Conservation (phyloP, 192 early-diverging fungal species). For the Lobosporangium transversale region DNA sequence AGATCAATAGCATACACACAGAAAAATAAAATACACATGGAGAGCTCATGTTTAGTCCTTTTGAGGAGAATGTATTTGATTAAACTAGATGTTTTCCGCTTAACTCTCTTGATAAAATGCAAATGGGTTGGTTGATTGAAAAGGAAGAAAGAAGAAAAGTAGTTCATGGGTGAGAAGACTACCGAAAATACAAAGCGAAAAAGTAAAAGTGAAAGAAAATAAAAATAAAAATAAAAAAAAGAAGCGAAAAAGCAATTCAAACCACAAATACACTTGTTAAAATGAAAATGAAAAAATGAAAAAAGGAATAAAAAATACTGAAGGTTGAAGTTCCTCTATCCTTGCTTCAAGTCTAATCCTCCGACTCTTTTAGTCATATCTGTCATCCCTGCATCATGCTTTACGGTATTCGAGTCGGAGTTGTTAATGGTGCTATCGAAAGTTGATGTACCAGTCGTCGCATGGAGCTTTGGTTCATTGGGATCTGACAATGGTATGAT, state of each 20-base stretch:
- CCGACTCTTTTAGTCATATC: conserved; percentile 7
- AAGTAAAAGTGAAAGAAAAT: not conserved
- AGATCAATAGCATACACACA: not conserved
- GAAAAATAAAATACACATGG: too few species aligned
- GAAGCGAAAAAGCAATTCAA: not conserved
- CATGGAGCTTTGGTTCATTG: not conserved
- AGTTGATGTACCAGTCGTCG: too few species aligned
- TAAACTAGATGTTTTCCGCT: too few species aligned
- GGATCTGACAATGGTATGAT: conserved; percentile 1
- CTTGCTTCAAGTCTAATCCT: conserved; percentile 8
- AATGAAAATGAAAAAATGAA: not conserved
- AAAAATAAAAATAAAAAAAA: not conserved
- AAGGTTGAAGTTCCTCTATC: not conserved
- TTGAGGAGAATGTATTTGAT: too few species aligned
- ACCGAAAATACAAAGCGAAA: not conserved
- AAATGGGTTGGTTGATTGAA: too few species aligned
- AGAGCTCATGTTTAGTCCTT: too few species aligned
- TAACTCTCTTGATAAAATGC: too few species aligned
- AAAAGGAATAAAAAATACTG: not conserved
- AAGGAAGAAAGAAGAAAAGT: too few species aligned
- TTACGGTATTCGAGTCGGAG: not conserved
- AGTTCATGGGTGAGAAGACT: too few species aligned
- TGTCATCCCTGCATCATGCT: not conserved
- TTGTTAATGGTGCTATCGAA: too few species aligned
- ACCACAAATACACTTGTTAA: too few species aligned